Evolutionary conservation across 257 asterid species (phyloP).

Genomic region (Coffea eugenioides): DNA sequence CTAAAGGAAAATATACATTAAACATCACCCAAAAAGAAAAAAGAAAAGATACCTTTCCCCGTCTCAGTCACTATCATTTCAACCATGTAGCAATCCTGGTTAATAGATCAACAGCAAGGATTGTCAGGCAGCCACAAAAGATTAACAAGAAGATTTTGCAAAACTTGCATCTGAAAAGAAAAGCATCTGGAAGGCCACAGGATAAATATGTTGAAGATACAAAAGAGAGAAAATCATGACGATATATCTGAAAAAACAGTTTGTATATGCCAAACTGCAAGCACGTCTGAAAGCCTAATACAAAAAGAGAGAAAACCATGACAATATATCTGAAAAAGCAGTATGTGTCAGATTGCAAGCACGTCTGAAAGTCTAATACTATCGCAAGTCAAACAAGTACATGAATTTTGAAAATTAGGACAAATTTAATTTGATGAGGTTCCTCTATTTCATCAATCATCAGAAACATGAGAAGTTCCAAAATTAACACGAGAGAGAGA

Average conservation of each 20-base stretch:
- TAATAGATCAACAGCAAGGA: conserved; percentile 5
- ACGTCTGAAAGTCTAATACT: neutral
- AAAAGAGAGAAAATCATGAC: neutral
- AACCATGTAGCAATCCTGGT: conserved; percentile 69
- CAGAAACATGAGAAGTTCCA: neutral
- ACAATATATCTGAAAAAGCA: neutral
- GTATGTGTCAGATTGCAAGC: neutral
- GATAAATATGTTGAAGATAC: neutral
- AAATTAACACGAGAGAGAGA: neutral
- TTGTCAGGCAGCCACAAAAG: neutral
- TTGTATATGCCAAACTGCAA: neutral
- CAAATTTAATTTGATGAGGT: neutral
- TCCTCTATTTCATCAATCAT: neutral
- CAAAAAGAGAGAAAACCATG: neutral
- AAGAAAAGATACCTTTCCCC: conserved; percentile 61
- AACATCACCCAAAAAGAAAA: neutral
- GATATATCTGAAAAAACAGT: neutral
- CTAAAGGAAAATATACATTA: neutral
- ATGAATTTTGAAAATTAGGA: neutral
- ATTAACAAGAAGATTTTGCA: neutral
- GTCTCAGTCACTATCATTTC: conserved; percentile 66
- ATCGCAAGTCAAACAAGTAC: neutral
- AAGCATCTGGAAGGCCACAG: neutral
- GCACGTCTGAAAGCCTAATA: neutral
- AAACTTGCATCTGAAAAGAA: neutral